Base-by-base conservation (phyloP, 2,329 filamentous ascomycete genomes). In the Bipolaris oryzae region DNA sequence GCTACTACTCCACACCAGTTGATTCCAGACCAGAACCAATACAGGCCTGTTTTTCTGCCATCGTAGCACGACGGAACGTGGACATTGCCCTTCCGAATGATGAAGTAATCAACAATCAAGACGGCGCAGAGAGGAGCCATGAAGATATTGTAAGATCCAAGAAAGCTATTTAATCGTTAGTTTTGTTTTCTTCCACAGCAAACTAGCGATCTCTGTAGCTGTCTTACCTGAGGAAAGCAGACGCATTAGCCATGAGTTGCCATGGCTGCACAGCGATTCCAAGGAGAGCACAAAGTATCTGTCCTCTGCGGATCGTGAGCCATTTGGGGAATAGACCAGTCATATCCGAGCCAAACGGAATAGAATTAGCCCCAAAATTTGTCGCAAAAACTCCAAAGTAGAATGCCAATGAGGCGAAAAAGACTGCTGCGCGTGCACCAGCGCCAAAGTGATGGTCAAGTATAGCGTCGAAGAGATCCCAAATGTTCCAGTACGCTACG, bases 381-480 rank as follows among this genome's bases (percentile, higher is more conserved):
- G 78, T 81, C 38, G 74, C 77, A 23, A 82, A 74, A 6, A 76
- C 76, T 15, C 76, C 76, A 9, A 79, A 72, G n/a, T 69, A 67
- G 56, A 74, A 74, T 4, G 72, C 70, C 1, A 77, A 50, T 1
- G 69, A 65, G 1, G 72, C 75, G 43, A 80, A 73, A 61, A 80
- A 79, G 35, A 80, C 68, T 2, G 72, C 72, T 7, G 76, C 75
- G 5, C 78, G 73, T 5, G 76, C 73, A 5, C 66, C 70, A 0
- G 78, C 69, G 1, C 66, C 67, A 69, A 76, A 80, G 61, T 76
- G 76, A 23, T 72, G 69, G 16, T 76, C 74, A 5, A 80, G 70
- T 7, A 81, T 77, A 74, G 71, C 38, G 74, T 77, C 66, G 50
- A 77, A 76, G n/a, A 80, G 71, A 60, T 80, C 78, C 78, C 78